Evolutionary conservation across 2,329 filamentous ascomycete genomes (phyloP).

Genomic region (Aspergillus amoenus): DNA sequence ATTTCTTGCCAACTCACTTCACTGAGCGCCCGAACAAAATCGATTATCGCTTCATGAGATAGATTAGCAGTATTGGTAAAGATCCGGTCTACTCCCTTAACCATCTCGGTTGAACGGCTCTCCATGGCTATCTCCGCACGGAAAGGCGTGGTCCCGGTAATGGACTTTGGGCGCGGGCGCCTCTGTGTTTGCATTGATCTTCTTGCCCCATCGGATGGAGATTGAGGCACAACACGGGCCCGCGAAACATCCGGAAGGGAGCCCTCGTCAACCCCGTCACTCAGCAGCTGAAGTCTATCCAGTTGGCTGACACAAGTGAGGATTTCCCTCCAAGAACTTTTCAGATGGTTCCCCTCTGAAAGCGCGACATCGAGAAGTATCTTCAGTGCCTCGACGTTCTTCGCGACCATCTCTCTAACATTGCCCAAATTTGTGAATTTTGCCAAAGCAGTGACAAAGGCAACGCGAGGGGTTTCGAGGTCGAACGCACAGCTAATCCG

Average conservation of each 20-base stretch:
- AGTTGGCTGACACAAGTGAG: slow-evolving; percentile 94
- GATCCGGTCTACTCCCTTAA: slow-evolving; percentile 90
- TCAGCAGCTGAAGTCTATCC: slow-evolving; percentile 91
- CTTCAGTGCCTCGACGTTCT: slow-evolving; percentile 94
- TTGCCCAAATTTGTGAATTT: slow-evolving; percentile 97
- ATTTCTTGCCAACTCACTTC: slow-evolving; percentile 99
- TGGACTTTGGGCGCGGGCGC: slow-evolving; percentile 47
- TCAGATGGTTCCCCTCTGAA: slow-evolving; percentile 85
- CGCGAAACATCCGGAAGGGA: slow-evolving; percentile 89
- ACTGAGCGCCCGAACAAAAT: slow-evolving; percentile 87
- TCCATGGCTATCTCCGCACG: slow-evolving; percentile 85
- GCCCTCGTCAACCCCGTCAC: slow-evolving; percentile 89
- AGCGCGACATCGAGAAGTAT: slow-evolving; percentile 88
- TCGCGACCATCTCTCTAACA: slow-evolving; percentile 88
- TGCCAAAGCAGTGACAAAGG: slow-evolving; percentile 88
- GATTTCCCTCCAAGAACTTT: slow-evolving; percentile 92
- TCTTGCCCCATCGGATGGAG: slow-evolving; percentile 56
- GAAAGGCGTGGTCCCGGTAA: slow-evolving; percentile 54
- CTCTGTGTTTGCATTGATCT: slow-evolving; percentile 63
- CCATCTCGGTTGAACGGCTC: slow-evolving; percentile 86
- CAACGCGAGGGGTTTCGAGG: slow-evolving; percentile 86
- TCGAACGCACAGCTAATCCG: slow-evolving; percentile 93
- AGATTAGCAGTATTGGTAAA: slow-evolving; percentile 95
- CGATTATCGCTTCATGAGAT: slow-evolving; percentile 89
- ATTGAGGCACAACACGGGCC: slow-evolving; percentile 66